Conservation (phyloP, 371 early-diverging fungal species). For the Mortierella sp. region DNA sequence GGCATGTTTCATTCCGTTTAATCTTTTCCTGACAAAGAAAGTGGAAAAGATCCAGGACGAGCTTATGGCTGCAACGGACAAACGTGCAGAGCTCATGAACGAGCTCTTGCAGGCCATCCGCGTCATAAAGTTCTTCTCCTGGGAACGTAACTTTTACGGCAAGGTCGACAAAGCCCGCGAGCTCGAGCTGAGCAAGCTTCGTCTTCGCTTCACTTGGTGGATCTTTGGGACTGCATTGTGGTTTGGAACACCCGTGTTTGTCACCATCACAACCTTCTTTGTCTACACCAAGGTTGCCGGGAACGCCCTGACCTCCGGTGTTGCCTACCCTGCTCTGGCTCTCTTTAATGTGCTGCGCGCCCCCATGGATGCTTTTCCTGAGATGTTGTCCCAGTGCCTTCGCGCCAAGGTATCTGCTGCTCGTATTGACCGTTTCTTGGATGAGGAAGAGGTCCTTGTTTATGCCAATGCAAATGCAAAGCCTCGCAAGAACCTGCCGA, state of each 20-base stretch:
- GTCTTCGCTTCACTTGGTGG: slow-evolving; percentile 67
- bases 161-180: slow-evolving; percentile 64
- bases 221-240: slow-evolving; percentile 67
- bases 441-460: slow-evolving; percentile 76
- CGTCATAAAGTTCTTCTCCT: slow-evolving; percentile 81
- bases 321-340: slow-evolving; percentile 68
- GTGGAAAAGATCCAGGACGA: slow-evolving; percentile 62
- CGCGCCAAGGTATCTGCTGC: slow-evolving; percentile 71
- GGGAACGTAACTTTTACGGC: slow-evolving; percentile 77
- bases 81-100: slow-evolving; percentile 68
- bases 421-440: slow-evolving; percentile 79
- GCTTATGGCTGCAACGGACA: slow-evolving; percentile 68
- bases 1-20: slow-evolving; percentile 59
- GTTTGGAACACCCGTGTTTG: slow-evolving; percentile 78
- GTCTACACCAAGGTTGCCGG: slow-evolving; percentile 73
- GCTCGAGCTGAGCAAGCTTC: slow-evolving; percentile 64
- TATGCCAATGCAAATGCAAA: slow-evolving; percentile 39
- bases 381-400: slow-evolving; percentile 65
- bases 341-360: slow-evolving; percentile 63
- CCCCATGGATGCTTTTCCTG: slow-evolving; percentile 75
- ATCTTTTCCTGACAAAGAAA: slow-evolving; percentile 54
- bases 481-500: slow-evolving; percentile 54
- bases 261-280: slow-evolving; percentile 73
- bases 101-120: slow-evolving; percentile 79
- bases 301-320: slow-evolving; percentile 67